Evolutionary conservation across 202 grass and related monocot genomes (phyloP), one percentile per base, ranked within the genome.

Genomic region (Saccharum hybrid): DNA sequence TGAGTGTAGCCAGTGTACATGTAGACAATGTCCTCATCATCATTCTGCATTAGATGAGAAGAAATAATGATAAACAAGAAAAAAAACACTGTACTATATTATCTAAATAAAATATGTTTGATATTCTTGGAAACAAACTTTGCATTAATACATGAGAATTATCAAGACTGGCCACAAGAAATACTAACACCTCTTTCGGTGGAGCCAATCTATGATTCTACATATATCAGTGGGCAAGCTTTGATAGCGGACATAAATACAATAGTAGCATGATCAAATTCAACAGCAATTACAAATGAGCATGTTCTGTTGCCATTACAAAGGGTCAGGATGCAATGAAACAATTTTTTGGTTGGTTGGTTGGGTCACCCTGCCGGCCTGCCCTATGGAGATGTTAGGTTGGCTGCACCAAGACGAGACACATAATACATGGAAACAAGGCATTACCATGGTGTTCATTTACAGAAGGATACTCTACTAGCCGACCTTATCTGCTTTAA

Each of bases 1-100:
- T 98, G 96, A 49, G 89, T 80, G 88, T 98, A 98, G 18, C 89
- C 92, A 81, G 88, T 93, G 84, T 98, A 98, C 88, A 95, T 94
- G 76, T 90, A 98, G 61, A 87, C 81, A 81, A 98, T 93, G 45
- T 98, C 90, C 41, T 98, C 96, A 26, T 98, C 92, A 26, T 98
- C 92, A 92, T 95, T 95, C 96, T 98, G 96, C 87, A 76, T 77
- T 56, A 88, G 76, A 87, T 68, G 63, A 86, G 9, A 83, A 77
- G 28, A 85, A 87, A 78, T 73, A 63, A 23, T 48, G 65, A 71
- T 19, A 62, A 12, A 2, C 28, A 74, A 19, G 34, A 84, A 59
- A 83, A 26, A 26, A 79, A 73, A 52, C 66, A 78, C 18, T 46
- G 23, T 66, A 48, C 2, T 40, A 46, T 28, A n/a, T 54, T 77